Evolutionary conservation across 2,329 filamentous ascomycete species (phyloP).

Genomic region (Penicillium fuscoglaucum): DNA sequence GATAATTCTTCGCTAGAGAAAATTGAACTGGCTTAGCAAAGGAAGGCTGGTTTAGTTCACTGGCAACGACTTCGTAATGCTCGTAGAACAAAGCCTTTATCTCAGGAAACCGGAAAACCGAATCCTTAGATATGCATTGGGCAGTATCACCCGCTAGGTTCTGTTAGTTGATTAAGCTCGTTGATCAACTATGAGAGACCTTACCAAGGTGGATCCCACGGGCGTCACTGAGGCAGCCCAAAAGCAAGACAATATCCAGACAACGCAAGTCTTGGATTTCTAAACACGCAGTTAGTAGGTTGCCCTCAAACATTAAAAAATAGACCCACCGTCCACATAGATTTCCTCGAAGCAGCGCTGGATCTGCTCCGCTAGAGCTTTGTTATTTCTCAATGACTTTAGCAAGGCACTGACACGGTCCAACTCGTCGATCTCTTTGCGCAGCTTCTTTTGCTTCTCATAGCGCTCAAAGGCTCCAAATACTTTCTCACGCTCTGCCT

Average conservation of each 20-base stretch:
- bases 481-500: slow-evolving; percentile 19
- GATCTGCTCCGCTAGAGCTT: slow-evolving; percentile 3
- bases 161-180: background rate
- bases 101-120: slow-evolving; percentile 36
- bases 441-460: slow-evolving; percentile 22
- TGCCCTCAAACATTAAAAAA: background rate
- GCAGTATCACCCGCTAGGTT: slow-evolving; percentile 35
- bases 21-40: slow-evolving; percentile 27
- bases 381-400: slow-evolving; percentile 14
- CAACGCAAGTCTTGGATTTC: slow-evolving; percentile 35
- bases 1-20: slow-evolving; percentile 33
- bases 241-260: slow-evolving; percentile 30
- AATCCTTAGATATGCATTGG: slow-evolving; percentile 38
- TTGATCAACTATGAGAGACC: background rate
- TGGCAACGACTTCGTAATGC: slow-evolving; percentile 22
- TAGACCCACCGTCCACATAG: slow-evolving; percentile 14
- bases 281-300: slow-evolving; percentile 6
- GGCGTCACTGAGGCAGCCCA: slow-evolving; percentile 27
- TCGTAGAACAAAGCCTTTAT: slow-evolving; percentile 33
- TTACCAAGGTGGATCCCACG: slow-evolving; percentile 33
- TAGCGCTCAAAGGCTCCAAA: slow-evolving; percentile 31
- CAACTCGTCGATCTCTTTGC: slow-evolving; percentile 18
- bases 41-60: slow-evolving; percentile 10
- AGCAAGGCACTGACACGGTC: slow-evolving; percentile 26
- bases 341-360: slow-evolving; percentile 15